Evolutionary conservation across 768 basidiomycete genomes (phyloP).

Genomic region (Panaeolus cyanescens): DNA sequence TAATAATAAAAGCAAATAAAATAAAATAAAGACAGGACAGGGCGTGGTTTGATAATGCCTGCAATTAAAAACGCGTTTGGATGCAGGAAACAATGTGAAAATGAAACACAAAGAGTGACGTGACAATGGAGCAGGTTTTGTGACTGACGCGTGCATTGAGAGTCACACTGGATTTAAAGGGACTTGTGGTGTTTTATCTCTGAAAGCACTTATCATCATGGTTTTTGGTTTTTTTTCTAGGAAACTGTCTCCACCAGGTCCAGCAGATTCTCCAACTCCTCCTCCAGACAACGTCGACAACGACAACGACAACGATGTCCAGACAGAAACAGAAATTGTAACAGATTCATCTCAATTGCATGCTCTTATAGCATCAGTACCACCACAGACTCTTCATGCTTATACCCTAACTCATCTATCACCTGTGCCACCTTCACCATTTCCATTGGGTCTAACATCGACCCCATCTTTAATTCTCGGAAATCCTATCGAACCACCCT

Average conservation of each 20-base stretch:
- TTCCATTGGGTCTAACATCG: slow-evolving; percentile 47
- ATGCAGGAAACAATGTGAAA: slow-evolving; percentile 1
- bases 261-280: slow-evolving; percentile 38
- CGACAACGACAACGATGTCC: slow-evolving; percentile 17
- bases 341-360: slow-evolving; percentile 46
- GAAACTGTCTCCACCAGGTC: slow-evolving; percentile 33
- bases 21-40: no score
- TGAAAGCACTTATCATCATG: no score
- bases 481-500: slow-evolving; percentile 33
- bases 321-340: slow-evolving; percentile 18
- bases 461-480: slow-evolving; percentile 11
- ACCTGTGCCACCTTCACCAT: slow-evolving; percentile 24
- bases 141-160: not conserved
- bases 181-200: no score
- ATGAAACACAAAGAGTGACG: not conserved
- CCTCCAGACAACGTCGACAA: slow-evolving; percentile 18
- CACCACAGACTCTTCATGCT: slow-evolving; percentile 64
- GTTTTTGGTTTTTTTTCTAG: slow-evolving; percentile 44
- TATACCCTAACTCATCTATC: slow-evolving; percentile 59
- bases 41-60: no score
- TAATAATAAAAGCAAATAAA: no score
- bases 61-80: not conserved
- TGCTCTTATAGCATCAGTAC: slow-evolving; percentile 57
- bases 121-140: not conserved
- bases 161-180: no score